phyloP scores from a whole-genome alignment of 805 yeast genomes.

The Candida palmyrensis region DNA sequence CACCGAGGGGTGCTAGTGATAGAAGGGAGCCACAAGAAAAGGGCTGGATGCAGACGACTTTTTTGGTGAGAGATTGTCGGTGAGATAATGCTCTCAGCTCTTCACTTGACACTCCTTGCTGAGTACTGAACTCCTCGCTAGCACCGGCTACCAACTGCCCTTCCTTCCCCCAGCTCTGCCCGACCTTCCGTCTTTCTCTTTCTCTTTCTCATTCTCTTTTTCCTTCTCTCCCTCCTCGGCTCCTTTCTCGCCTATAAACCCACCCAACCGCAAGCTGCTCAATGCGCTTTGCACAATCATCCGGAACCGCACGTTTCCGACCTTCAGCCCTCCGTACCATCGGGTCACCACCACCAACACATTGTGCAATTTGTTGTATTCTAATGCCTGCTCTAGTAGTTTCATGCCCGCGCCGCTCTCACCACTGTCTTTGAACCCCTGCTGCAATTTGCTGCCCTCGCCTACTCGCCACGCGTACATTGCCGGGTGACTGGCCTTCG shows the following conservation, averaged over 20 bases:
- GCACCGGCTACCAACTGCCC: neutral
- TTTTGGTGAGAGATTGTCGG: no score
- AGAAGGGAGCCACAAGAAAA: no score
- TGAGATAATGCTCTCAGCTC: no score
- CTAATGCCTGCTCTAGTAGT: constrained; percentile 47
- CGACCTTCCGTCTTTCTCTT: neutral
- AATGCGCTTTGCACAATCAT: constrained; percentile 55
- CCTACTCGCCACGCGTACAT: constrained; percentile 66
- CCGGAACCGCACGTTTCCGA: constrained; percentile 69
- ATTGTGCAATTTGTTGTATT: constrained; percentile 44
- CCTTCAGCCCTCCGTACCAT: constrained; percentile 78
- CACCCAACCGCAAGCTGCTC: constrained; percentile 36
- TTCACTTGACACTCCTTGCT: no score
- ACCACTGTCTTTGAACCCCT: constrained; percentile 66
- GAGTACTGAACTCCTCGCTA: no score
- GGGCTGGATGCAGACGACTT: no score
- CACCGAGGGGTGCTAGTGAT: no score
- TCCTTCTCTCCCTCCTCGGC: neutral
- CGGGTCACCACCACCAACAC: constrained; percentile 65
- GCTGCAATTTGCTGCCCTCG: constrained; percentile 36
- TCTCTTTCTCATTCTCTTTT: neutral
- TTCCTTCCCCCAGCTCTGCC: neutral
- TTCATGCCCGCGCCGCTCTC: constrained; percentile 72
- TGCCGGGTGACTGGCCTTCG: constrained; percentile 63
- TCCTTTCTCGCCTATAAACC: neutral